A percentile compares a stretch with the other conserved stretches of the same genome.
Conservation (phyloP, 2,329 filamentous ascomycete genomes). For the Calonectria pteridis region DNA sequence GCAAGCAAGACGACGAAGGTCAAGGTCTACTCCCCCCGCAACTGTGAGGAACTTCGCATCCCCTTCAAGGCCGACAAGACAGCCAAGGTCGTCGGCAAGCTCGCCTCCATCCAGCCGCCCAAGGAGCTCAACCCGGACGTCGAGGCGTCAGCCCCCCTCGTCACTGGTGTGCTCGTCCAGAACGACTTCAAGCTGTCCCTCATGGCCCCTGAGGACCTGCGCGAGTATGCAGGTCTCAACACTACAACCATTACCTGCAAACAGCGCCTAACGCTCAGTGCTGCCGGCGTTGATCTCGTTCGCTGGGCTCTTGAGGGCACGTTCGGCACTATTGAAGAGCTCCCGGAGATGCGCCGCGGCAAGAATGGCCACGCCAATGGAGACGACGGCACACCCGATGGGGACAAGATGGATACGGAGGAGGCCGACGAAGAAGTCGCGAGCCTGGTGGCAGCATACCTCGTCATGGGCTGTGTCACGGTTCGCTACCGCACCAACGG, state of each 20-base stretch:
- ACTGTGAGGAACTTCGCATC: conserved; percentile 94
- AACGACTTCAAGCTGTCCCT: conserved; percentile 98
- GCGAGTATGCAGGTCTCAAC: conserved; percentile 96
- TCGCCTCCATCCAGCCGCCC: conserved; percentile 84
- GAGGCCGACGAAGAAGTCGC: conserved; percentile 75
- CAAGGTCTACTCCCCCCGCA: conserved; percentile 93
- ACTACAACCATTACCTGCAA: conserved; percentile 95
- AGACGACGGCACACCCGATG: conserved; percentile 50
- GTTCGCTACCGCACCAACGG: conserved; percentile 83
- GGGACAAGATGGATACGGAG: conserved; percentile 56
- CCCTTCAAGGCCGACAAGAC: conserved; percentile 96
- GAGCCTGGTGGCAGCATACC: conserved; percentile 67
- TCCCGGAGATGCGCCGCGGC: conserved; percentile 66
- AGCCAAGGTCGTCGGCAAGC: conserved; percentile 94
- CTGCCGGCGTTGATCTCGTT: conserved; percentile 91
- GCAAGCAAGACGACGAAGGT: conserved; percentile 83
- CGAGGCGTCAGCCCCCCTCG: conserved; percentile 62
- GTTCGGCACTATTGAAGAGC: conserved; percentile 85
- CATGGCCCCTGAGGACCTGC: conserved; percentile 95
- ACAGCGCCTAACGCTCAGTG: conserved; percentile 87
- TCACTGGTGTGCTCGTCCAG: conserved; percentile 93
- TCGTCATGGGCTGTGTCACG: conserved; percentile 91
- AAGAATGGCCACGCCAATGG: conserved; percentile 50
- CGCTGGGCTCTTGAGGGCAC: conserved; percentile 95
- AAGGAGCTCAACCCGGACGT: conserved; percentile 43